phyloP scores from a whole-genome alignment of 1,139 yeast genomes.

The Wickerhamomyces sp. region DNA sequence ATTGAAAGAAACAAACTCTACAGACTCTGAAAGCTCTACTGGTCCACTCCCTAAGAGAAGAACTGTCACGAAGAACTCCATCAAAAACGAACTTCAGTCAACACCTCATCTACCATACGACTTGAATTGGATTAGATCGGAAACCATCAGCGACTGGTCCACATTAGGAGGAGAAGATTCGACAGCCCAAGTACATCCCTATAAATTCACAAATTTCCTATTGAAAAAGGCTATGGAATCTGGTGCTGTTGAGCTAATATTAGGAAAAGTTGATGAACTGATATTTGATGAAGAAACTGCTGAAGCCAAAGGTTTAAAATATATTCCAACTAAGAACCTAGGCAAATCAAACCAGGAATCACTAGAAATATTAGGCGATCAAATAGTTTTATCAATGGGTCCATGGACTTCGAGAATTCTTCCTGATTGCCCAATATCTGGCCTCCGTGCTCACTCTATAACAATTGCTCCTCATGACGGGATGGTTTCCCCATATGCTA shows the following conservation, averaged over 20 bases:
- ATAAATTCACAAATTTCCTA: constrained; percentile 79
- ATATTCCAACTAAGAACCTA: constrained; percentile 54
- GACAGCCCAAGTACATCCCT: constrained; percentile 97
- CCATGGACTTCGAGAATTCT: constrained; percentile 94
- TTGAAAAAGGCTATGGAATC: constrained; percentile 76
- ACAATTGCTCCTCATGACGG: constrained; percentile 77
- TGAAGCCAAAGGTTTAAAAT: constrained; percentile 60
- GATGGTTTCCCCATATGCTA: constrained; percentile 85
- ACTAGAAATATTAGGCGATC: constrained; percentile 56
- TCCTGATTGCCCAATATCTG: constrained; percentile 90
- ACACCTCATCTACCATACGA: constrained; percentile 55
- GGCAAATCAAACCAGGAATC: constrained; percentile 29
- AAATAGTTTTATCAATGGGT: constrained; percentile 82
- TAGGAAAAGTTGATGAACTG: constrained; percentile 78
- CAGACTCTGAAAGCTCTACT: constrained; percentile 9
- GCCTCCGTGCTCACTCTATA: constrained; percentile 90
- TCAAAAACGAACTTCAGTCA: constrained; percentile 30
- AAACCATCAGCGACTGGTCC: constrained; percentile 69
- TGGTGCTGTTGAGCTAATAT: constrained; percentile 78
- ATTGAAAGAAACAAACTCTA: constrained; percentile 12
- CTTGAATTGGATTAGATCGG: constrained; percentile 75
- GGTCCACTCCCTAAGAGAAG: constrained; percentile 25
- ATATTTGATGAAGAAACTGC: constrained; percentile 59
- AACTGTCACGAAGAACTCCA: constrained; percentile 36
- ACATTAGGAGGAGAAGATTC: constrained; percentile 81